A percentile compares a stretch with the other conserved stretches of the same genome.
Evolutionary conservation across 2,329 filamentous ascomycete species (phyloP).

Genomic region (Botryotinia calthae): DNA sequence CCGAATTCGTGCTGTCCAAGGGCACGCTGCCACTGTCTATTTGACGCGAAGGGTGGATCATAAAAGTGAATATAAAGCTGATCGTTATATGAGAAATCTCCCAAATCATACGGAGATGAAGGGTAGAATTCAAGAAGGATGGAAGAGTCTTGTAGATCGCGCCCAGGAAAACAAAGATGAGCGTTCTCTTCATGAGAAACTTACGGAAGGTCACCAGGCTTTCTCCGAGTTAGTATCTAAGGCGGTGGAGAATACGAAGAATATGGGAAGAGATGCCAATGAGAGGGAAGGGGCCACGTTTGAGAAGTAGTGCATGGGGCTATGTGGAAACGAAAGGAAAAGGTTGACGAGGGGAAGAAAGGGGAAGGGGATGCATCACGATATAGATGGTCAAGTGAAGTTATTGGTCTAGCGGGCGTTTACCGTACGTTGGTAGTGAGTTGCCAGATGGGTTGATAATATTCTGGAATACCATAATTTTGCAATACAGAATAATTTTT

Average conservation of each 20-base stretch:
- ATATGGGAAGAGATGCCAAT: slow-evolving; percentile 11
- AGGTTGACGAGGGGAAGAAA: slow-evolving; percentile 6
- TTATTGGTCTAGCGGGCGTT: neutral
- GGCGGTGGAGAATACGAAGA: slow-evolving; percentile 31
- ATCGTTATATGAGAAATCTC: slow-evolving; percentile 35
- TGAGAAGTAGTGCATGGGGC: slow-evolving; percentile 26
- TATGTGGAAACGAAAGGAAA: slow-evolving; percentile 28
- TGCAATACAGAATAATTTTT: neutral
- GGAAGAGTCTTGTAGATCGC: slow-evolving; percentile 36
- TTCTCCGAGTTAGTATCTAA: slow-evolving; percentile 34
- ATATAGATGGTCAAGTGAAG: neutral
- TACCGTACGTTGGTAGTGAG: neutral
- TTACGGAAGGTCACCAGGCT: slow-evolving; percentile 19
- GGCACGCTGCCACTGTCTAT: slow-evolving; percentile 56
- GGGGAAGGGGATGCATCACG: neutral
- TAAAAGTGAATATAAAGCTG: slow-evolving; percentile 36
- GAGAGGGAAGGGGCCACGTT: slow-evolving; percentile 8
- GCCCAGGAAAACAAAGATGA: slow-evolving; percentile 30
- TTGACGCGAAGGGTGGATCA: slow-evolving; percentile 50
- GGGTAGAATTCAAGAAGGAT: slow-evolving; percentile 33
- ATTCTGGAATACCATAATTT: slow-evolving; percentile 6
- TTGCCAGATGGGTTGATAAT: neutral
- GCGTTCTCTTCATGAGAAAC: slow-evolving; percentile 18
- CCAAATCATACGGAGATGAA: slow-evolving; percentile 26
- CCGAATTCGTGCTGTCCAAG: slow-evolving; percentile 57